A percentile compares a stretch with the other conserved stretches of the same genome.
Conservation (phyloP, 2,329 filamentous ascomycete species). For the Aspergillus fructus region DNA sequence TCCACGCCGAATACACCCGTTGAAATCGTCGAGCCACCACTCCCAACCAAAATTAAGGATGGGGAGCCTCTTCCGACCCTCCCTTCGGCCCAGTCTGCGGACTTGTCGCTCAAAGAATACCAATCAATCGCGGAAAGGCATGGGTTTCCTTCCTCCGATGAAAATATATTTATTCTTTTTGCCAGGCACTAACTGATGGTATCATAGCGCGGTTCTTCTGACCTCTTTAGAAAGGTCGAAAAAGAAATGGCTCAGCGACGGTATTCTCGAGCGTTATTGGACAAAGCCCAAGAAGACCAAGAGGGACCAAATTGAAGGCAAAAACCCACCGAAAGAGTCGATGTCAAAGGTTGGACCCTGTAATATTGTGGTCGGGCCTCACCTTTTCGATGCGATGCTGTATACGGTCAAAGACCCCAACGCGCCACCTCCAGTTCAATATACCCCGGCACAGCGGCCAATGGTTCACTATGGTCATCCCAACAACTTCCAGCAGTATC, state of each 20-base stretch:
- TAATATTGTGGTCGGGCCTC: constrained; percentile 62
- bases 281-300: constrained; percentile 58
- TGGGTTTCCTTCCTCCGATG: not conserved
- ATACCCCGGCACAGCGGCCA: constrained; percentile 39
- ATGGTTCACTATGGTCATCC: constrained; percentile 45
- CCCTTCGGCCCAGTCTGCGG: constrained; percentile 48
- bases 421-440: constrained; percentile 38
- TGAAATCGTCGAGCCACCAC: constrained; percentile 35
- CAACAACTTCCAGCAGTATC: constrained; percentile 43
- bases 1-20: constrained; percentile 28
- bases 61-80: constrained; percentile 56
- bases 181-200: constrained; percentile 15
- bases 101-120: constrained; percentile 54
- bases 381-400: constrained; percentile 60
- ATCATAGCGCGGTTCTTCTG: constrained; percentile 54
- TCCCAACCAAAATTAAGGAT: constrained; percentile 56
- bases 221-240: constrained; percentile 60
- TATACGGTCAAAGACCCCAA: constrained; percentile 55
- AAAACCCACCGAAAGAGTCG: constrained; percentile 52
- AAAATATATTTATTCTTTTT: not conserved
- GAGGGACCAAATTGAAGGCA: constrained; percentile 46
- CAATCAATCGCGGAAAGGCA: constrained; percentile 60
- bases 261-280: constrained; percentile 58
- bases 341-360: constrained; percentile 58
- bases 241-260: constrained; percentile 55